These are phyloP conservation scores for Cryptosporidium meleagridis DNA, from an alignment of 169 alveolate species.

Conservation along the genomic window DNA sequence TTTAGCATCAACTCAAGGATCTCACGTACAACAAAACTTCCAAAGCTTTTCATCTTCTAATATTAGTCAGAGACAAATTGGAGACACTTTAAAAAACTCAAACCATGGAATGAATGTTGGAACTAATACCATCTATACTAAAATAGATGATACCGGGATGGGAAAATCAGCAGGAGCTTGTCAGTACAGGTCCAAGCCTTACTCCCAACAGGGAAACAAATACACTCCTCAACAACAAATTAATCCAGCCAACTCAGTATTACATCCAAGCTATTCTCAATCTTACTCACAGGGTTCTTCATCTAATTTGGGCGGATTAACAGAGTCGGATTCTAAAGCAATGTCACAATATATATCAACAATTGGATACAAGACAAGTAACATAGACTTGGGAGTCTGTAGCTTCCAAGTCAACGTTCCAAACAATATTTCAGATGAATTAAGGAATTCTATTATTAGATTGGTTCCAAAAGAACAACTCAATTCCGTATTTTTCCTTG, in stretches of 20 bases:
- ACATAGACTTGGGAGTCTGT: conserved; percentile 24
- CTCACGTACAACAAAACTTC: not conserved
- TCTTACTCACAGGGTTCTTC: conserved; percentile 24
- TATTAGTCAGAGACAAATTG: not conserved
- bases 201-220: not conserved
- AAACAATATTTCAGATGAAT: conserved; percentile 28
- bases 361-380: conserved; percentile 22
- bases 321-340: not conserved
- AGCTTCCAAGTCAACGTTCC: conserved; percentile 60
- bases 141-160: not conserved
- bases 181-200: conserved; percentile 4
- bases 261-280: not conserved
- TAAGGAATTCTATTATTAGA: conserved; percentile 35
- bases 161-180: not conserved
- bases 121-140: not conserved
- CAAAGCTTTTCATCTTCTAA: conserved; percentile 5
- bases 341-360: not conserved
- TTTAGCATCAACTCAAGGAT: not conserved
- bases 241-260: not conserved
- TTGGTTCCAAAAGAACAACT: conserved; percentile 44
- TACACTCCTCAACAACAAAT: not conserved
- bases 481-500: conserved; percentile 32
- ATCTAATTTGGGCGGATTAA: not conserved
- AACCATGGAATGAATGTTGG: not conserved
- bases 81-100: no score